Evolutionary conservation across 768 basidiomycete species (phyloP).

Genomic region (Mycena rosella): DNA sequence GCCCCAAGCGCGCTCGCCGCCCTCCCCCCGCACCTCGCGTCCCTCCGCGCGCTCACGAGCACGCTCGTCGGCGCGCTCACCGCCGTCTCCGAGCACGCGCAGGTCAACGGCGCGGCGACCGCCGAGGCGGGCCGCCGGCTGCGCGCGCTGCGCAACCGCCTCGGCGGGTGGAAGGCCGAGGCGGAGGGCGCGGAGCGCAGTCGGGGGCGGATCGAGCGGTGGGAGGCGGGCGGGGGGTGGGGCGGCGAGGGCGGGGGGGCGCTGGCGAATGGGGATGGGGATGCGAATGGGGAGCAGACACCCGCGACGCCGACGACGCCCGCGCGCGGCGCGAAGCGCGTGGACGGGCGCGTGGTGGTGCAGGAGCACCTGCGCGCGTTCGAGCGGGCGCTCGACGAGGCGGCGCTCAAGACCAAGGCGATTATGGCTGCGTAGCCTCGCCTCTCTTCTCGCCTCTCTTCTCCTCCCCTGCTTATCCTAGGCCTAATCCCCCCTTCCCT

Average conservation of each 20-base stretch:
- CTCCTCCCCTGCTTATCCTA: no score
- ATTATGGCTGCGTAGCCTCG: conserved; percentile 83
- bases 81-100: conserved; percentile 87
- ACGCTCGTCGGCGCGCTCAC: conserved; percentile 82
- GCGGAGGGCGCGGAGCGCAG: conserved; percentile 91
- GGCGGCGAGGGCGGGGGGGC: conserved; percentile 44
- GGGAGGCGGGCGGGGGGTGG: conserved; percentile 77
- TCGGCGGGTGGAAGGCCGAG: conserved; percentile 84
- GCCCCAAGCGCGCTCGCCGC: neutral
- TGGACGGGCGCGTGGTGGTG: conserved; percentile 81
- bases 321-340: conserved; percentile 55
- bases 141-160: conserved; percentile 85
- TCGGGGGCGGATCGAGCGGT: conserved; percentile 78
- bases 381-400: conserved; percentile 77
- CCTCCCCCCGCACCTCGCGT: conserved; percentile 58
- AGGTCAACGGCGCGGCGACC: conserved; percentile 87
- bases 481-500: no score
- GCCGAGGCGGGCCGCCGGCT: conserved; percentile 90
- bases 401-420: conserved; percentile 80
- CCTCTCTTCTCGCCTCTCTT: no score
- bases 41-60: conserved; percentile 79
- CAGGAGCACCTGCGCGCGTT: conserved; percentile 84
- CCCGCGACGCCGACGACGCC: conserved; percentile 36
- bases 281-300: conserved; percentile 30
- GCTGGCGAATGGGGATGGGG: no score